Conservation (phyloP, 257 asterid genomes). For the Solanum sejunctum region DNA sequence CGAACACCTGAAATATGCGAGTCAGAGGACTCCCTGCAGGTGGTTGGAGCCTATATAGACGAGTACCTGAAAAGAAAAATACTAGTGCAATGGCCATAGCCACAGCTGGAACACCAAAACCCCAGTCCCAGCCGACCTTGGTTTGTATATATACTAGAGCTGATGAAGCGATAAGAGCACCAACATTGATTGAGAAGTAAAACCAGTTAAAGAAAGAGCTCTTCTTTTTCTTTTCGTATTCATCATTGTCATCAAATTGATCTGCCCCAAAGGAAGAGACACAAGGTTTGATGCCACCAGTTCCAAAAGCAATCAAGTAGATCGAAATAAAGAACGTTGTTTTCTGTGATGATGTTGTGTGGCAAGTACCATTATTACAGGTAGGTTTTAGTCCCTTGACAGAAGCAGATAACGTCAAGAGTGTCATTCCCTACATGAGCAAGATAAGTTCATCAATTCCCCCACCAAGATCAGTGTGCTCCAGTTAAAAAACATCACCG, state of each 20-base stretch:
- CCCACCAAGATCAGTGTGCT: neutral
- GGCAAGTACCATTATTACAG: slow-evolving; percentile 26
- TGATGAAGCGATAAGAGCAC: slow-evolving; percentile 80
- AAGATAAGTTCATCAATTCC: neutral
- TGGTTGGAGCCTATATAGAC: slow-evolving; percentile 46
- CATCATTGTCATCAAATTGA: slow-evolving; percentile 74
- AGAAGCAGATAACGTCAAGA: slow-evolving; percentile 63
- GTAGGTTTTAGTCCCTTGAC: slow-evolving; percentile 45
- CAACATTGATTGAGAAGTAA: slow-evolving; percentile 67
- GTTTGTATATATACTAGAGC: slow-evolving; percentile 77
- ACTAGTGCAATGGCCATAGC: slow-evolving; percentile 71
- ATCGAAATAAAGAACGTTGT: slow-evolving; percentile 33
- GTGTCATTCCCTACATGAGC: slow-evolving; percentile 60
- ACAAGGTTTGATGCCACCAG: slow-evolving; percentile 95
- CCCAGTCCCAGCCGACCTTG: slow-evolving; percentile 95
- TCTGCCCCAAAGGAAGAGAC: slow-evolving; percentile 91
- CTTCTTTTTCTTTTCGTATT: slow-evolving; percentile 48
- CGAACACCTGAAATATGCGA: slow-evolving; percentile 58
- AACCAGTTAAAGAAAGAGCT: slow-evolving; percentile 90
- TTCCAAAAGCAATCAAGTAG: slow-evolving; percentile 73
- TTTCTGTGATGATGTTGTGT: slow-evolving; percentile 40
- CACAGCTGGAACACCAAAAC: slow-evolving; percentile 75
- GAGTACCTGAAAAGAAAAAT: slow-evolving; percentile 51
- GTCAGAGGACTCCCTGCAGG: slow-evolving; percentile 92
- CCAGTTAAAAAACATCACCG: neutral